Percentiles rank a stretch among this genome's conserved stretches.
Conservation (phyloP, 1,284 basidiomycete species). For the Anthracocystis panici-leucophaei region DNA sequence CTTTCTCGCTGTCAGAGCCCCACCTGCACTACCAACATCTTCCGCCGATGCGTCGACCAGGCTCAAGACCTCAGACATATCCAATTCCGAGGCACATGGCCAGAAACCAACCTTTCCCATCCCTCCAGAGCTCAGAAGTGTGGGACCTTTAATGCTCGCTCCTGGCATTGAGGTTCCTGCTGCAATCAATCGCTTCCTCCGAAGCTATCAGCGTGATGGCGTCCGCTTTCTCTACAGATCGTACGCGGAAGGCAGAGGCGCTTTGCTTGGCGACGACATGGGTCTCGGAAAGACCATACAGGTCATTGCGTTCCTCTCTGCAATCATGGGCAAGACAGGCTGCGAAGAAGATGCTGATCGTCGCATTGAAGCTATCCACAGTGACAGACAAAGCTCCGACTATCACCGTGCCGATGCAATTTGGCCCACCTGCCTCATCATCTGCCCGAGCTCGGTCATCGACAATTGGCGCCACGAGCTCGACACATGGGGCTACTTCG, state of each 20-base stretch:
- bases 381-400: slow-evolving; percentile 22
- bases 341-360: slow-evolving; percentile 76
- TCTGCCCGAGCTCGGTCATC: slow-evolving; percentile 82
- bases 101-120: slow-evolving; percentile 30
- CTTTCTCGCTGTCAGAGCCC: slow-evolving; percentile 18
- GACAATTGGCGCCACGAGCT: slow-evolving; percentile 86
- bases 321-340: slow-evolving; percentile 84
- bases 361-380: slow-evolving; percentile 72
- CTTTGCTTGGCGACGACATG: slow-evolving; percentile 89
- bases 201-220: slow-evolving; percentile 86
- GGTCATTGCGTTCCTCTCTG: slow-evolving; percentile 84
- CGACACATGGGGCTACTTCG: slow-evolving; percentile 73
- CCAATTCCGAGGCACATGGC: not conserved
- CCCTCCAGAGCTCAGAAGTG: slow-evolving; percentile 13
- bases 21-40: not conserved
- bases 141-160: slow-evolving; percentile 29
- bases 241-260: slow-evolving; percentile 77
- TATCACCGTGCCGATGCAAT: slow-evolving; percentile 41
- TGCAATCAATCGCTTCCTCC: slow-evolving; percentile 81
- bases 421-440: slow-evolving; percentile 80
- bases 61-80: not conserved
- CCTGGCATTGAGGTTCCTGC: slow-evolving; percentile 74
- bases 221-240: slow-evolving; percentile 80
- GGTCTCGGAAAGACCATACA: slow-evolving; percentile 82
- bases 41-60: not conserved